Base-by-base conservation (phyloP, 2,329 filamentous ascomycete species). In the Xylariaceae sp. region DNA sequence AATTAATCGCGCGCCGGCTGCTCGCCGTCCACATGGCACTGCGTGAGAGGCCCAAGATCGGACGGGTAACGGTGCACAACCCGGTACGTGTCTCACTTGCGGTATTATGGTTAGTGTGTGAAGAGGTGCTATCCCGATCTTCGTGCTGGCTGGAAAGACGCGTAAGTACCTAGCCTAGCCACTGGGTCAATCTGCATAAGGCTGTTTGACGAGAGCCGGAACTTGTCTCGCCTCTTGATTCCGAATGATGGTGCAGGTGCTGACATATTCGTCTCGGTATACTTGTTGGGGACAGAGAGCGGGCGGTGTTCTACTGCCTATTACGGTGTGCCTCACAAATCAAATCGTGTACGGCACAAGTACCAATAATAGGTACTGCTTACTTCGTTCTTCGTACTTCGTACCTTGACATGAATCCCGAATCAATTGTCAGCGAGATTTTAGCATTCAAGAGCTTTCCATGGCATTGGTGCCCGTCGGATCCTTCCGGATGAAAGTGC, bases 31-130 rank as follows among this genome's bases (percentile, higher is more conserved):
- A 66, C 65, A 63, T 67, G 65, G 65, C 64, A 61, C 64, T 63
- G 61, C 60, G 57, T 67, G 63, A 67, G 61, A 67, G 65, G 65
- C 57, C 60, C 62, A 62, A 57, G 63, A 65, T 63, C 59, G 64
- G 58, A 62, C 58, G 58, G 60, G 56, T 26, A 34, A 49, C 42
- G 52, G 54, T 52, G 37, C 39, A 41, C 39, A 22, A 41, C 39
- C 19, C n/a, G n/a, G 37, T 42, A 13, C 40, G 18, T 22, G 40
- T 19, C 47, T 22, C 19, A 29, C 30, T 18, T 18, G 49, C 54
- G 34, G 34, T 37, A 15, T 37, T 2, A 3, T 15, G n/a, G 37
- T 15, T 40, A 18, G 21, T 44, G 19, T 29, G 39, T 18, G 4
- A 10, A 41, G 8, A 18, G 39, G n/a, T n/a, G n/a, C n/a, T n/a